Evolutionary conservation across 306 rosid genomes (phyloP).

Genomic region (Corylus heterophylla): DNA sequence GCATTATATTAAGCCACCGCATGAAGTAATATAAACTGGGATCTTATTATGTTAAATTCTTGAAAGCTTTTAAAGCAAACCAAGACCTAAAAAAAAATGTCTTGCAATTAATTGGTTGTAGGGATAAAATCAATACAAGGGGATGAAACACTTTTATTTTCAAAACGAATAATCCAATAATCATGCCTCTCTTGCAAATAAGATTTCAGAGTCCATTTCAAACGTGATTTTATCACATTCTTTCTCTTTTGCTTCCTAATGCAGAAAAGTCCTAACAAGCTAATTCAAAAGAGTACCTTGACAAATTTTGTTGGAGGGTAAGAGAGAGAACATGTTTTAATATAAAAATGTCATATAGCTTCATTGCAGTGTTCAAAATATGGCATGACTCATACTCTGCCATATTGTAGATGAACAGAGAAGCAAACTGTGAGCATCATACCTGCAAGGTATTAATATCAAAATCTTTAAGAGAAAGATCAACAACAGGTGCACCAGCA

Average conservation of each 20-base stretch:
- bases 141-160: background rate
- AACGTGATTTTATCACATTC: background rate
- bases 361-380: background rate
- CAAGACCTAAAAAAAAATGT: background rate
- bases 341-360: background rate
- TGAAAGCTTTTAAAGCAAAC: background rate
- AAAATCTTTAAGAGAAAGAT: slow-evolving; percentile 56
- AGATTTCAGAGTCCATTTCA: background rate
- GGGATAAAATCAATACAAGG: background rate
- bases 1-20: background rate
- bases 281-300: background rate
- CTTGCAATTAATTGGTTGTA: background rate
- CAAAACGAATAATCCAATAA: background rate
- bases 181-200: background rate
- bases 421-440: slow-evolving; percentile 5
- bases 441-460: slow-evolving; percentile 79
- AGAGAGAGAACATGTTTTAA: background rate
- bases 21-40: background rate
- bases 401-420: background rate
- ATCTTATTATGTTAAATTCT: background rate
- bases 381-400: background rate
- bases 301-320: background rate
- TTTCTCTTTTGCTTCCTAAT: background rate
- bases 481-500: slow-evolving; percentile 46
- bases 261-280: background rate